Base-by-base conservation (phyloP, 1,284 basidiomycete genomes). In the Ceratobasidium sp. region DNA sequence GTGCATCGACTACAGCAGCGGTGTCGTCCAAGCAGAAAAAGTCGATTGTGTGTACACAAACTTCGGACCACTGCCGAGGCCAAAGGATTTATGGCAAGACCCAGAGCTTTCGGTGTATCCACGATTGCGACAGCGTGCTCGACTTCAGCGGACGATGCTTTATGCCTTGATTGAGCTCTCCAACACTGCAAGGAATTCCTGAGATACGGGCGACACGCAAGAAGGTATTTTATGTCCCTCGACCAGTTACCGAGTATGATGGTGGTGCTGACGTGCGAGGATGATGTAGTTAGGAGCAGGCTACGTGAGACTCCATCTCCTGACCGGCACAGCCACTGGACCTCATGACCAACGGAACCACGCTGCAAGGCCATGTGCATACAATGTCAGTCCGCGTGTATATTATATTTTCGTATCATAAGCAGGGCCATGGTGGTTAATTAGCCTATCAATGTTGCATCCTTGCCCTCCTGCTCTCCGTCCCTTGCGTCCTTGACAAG, bases 401-500 rank as follows among this genome's bases (percentile, higher is more conserved):
- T 56, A 56, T 16, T 34, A 34, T 19, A 6, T n/a, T 8, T 51
- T 19, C 6, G 48, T 11, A 22, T 29, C n/a, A 24, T 54, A 11
- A 56, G 31, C 29, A 1, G 16, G 27, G 24, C 19, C n/a, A n/a
- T 56, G 11, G 19, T 14, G 16, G n/a, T n/a, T 49, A n/a, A 49
- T 19, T 49, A 39, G 34, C 56, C 56, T 59, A 22, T 59, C 27
- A 34, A 22, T 16, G 56, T 39, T 22, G n/a, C 24, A 37, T 59
- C 62, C 27, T 46, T 64, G 6, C 22, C 27, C 4, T 48, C 49
- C 27, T 29, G 62, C 27, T 64, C 29, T 34, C 24, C 62, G 34
- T 64, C 62, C 27, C 16, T 19, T 7, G 43, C 14, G 39, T 73
- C 59, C 31, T 62, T 34, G 24, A 73, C 59, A 16, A 63, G 71